Evolutionary conservation across 1,284 basidiomycete genomes (phyloP), one percentile per base, ranked within the genome.

Genomic region (Athelia psychrophila): DNA sequence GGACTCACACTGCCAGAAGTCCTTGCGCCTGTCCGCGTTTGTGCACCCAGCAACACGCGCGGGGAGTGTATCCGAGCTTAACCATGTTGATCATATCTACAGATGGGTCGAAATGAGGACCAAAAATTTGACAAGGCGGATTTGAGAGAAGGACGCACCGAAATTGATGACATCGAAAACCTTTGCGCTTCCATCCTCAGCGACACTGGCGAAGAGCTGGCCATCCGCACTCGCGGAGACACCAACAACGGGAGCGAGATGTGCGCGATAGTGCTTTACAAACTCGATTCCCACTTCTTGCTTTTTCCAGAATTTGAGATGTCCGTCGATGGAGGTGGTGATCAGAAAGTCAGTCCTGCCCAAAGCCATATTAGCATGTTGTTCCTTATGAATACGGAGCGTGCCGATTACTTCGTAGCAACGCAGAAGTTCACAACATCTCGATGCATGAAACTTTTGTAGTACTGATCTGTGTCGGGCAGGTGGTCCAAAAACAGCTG

Each of bases 21-120:
- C 88, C 85, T 64, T 93, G 90, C 0, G 91, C 94, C 58, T 95
- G 86, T 32, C 95, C 94, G 19, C 88, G 81, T 51, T 77, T 78
- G 68, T 98, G 96, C 3, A 98, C 88, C 96, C 95, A 99, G 64
- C 91, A 94, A 63, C 91, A 94, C 2, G 91, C 78, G 58, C 88
- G 85, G 6, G 96, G 96, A 16, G 77, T 82, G 64, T 84, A 98
- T 0, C 81, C 86, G 48, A 99, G 75, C 63, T 93, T 92, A 56
- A 99, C 81, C 73, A 98, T 98, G 68, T 98, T 99, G 68, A 99
- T 99, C 91, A 99, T 97, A 69, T 99, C 95, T 97, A 59, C 36
- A 44, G 23, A 32, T 20, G 23, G 24, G n/a, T 27, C 19, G 30
- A 36, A 20, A 30, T 13, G 5, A 5, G 51, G 2, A 15, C 46